Evolutionary conservation across 192 early-diverging fungal species (phyloP).

Genomic region (Funneliformis geosporum): DNA sequence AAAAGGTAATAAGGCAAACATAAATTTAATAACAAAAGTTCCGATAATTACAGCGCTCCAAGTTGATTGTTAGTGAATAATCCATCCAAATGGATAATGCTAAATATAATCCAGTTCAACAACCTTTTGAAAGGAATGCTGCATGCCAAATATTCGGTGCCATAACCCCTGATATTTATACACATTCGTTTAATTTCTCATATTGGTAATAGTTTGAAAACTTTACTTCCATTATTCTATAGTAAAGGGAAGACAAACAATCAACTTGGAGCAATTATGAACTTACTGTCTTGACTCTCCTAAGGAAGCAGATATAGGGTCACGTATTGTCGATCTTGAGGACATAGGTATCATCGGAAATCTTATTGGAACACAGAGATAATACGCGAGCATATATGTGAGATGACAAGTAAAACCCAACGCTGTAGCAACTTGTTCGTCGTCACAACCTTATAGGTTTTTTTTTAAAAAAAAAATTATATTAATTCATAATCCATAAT

Average conservation of each 20-base stretch:
- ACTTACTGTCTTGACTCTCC: slow-evolving; percentile 43
- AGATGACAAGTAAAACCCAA: slow-evolving; percentile 72
- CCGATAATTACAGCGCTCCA: slow-evolving; percentile 35
- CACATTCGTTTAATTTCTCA: background rate
- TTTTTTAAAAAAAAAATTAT: background rate
- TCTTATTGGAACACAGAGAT: slow-evolving; percentile 66
- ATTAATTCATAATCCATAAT: background rate
- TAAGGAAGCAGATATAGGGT: slow-evolving; percentile 46
- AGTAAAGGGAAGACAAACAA: slow-evolving; percentile 37
- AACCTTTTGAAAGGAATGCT: slow-evolving; percentile 2
- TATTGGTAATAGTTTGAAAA: background rate
- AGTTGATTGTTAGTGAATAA: slow-evolving; percentile 32
- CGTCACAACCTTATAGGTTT: slow-evolving; percentile 43
- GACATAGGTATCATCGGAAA: slow-evolving; percentile 79
- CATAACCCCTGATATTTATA: slow-evolving; percentile 24
- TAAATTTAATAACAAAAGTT: background rate
- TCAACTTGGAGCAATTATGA: slow-evolving; percentile 31
- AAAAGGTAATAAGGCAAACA: slow-evolving; percentile 12
- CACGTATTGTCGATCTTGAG: slow-evolving; percentile 64
- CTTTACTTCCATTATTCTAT: background rate
- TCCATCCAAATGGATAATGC: slow-evolving; percentile 11
- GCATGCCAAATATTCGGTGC: slow-evolving; percentile 1
- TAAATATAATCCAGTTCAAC: slow-evolving; percentile 13
- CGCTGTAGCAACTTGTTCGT: slow-evolving; percentile 67
- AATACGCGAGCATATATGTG: slow-evolving; percentile 67